phyloP scores from a whole-genome alignment of 768 basidiomycete species.

The Auriscalpium orientale region DNA sequence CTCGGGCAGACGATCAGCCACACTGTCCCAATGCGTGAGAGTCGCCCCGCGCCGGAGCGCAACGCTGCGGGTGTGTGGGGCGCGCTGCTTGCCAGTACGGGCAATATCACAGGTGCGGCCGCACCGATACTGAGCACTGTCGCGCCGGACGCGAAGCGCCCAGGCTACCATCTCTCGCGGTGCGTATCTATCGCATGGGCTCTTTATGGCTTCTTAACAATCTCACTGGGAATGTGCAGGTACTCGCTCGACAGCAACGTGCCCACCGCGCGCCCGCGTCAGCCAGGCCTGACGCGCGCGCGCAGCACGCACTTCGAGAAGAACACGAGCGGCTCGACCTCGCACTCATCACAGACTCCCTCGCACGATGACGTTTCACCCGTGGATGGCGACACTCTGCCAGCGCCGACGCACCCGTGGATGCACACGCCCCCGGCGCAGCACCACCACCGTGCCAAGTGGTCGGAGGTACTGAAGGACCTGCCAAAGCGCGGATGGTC shows the following conservation, averaged over 20 bases:
- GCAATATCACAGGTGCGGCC: constrained; percentile 53
- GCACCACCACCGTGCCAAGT: constrained; percentile 16
- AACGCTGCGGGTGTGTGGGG: constrained; percentile 60
- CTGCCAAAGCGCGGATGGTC: constrained; percentile 25
- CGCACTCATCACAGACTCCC: background rate
- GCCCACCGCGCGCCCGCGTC: constrained; percentile 1
- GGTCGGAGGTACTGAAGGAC: constrained; percentile 33
- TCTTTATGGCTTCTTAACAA: background rate
- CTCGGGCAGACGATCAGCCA: background rate
- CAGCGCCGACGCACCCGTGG: background rate
- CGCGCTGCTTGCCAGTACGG: constrained; percentile 63
- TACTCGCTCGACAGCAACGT: constrained; percentile 22
- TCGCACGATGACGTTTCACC: background rate
- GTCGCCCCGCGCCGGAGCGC: constrained; percentile 30
- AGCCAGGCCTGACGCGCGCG: constrained; percentile 7
- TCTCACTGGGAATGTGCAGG: constrained; percentile 5
- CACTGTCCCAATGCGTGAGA: constrained; percentile 1
- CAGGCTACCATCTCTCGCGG: constrained; percentile 63
- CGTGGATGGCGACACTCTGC: background rate
- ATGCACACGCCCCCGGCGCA: background rate
- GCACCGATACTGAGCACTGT: constrained; percentile 42
- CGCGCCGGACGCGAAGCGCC: constrained; percentile 51
- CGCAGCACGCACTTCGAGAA: constrained; percentile 15
- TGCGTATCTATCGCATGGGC: constrained; percentile 20
- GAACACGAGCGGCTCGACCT: background rate